Conservation (phyloP, 202 grass and related monocot genomes). For the Cymbopogon flexuosus region DNA sequence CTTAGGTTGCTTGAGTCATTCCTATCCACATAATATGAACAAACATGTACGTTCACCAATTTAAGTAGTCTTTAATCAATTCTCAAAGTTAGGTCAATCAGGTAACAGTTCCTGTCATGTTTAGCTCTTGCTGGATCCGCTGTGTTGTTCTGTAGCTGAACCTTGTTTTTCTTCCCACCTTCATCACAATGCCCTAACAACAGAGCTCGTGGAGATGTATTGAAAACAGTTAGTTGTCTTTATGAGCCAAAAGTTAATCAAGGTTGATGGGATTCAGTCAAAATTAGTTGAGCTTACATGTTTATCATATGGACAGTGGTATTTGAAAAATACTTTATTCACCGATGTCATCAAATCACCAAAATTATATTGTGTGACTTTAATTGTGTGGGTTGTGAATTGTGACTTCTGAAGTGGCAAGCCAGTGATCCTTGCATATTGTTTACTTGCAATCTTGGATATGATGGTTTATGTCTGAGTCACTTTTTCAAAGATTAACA, state of each 20-base stretch:
- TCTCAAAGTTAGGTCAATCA: neutral
- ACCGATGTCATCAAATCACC: neutral
- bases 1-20: slow-evolving; percentile 22
- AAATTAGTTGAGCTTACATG: neutral
- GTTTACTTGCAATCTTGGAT: neutral
- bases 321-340: neutral
- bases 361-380: neutral
- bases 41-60: neutral
- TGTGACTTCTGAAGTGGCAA: neutral
- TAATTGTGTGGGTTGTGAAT: neutral
- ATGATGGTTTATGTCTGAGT: neutral
- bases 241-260: neutral
- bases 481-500: neutral
- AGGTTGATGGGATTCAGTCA: slow-evolving; percentile 1
- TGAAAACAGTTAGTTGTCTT: neutral
- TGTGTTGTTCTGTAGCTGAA: neutral
- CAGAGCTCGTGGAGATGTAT: neutral
- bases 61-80: neutral
- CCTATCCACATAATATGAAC: slow-evolving; percentile 2
- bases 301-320: neutral
- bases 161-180: neutral
- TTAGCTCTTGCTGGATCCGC: neutral
- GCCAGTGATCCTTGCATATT: neutral
- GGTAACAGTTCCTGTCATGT: slow-evolving; percentile 1
- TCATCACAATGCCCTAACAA: neutral